Conservation (phyloP, 306 rosid genomes). For the Trichosanthes cucumerina region DNA sequence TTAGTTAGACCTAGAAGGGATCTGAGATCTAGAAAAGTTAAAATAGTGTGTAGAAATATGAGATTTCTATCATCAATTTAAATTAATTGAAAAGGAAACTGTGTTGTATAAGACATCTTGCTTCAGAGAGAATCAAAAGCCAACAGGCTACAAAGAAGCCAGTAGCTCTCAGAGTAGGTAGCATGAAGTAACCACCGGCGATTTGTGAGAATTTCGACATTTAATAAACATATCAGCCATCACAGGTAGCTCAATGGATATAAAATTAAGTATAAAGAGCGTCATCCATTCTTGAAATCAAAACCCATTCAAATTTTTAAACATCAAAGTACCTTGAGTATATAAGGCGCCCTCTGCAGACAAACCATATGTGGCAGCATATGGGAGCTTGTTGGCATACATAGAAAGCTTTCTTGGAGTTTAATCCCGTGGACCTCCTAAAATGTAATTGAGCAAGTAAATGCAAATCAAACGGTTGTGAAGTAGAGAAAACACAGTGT, state of each 20-base stretch:
- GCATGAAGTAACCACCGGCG: background rate
- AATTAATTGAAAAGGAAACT: background rate
- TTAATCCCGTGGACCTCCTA: conserved; percentile 50
- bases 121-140: background rate
- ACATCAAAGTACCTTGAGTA: conserved; percentile 38
- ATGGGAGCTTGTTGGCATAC: conserved; percentile 38
- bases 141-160: background rate
- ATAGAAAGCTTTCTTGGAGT: conserved; percentile 42
- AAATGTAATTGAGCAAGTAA: background rate
- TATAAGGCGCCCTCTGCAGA: conserved; percentile 52
- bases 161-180: background rate
- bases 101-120: background rate
- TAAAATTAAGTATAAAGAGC: background rate
- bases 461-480: background rate
- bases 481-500: background rate
- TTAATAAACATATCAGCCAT: background rate
- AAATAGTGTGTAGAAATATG: background rate
- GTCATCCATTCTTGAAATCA: background rate
- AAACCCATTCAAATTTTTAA: background rate
- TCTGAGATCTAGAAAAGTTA: background rate
- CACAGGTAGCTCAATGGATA: background rate
- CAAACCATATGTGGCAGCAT: conserved; percentile 66
- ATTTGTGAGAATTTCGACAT: background rate
- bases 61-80: background rate
- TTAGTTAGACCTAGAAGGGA: background rate